Base-by-base conservation (phyloP, 2,329 filamentous ascomycete genomes). In the Diaporthe ilicicola region DNA sequence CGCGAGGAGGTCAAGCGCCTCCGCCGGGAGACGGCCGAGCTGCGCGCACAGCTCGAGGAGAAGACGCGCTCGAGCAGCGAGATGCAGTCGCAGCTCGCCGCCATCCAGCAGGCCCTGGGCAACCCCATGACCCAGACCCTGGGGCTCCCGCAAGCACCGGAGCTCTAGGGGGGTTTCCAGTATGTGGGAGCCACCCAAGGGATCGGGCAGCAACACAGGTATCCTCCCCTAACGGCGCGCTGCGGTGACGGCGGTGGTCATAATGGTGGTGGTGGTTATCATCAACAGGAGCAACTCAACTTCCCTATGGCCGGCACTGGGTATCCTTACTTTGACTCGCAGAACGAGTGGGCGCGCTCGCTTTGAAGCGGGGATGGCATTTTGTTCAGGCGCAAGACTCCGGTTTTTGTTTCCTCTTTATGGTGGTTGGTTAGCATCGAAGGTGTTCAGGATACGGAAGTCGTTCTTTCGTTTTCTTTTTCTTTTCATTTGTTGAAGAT, bases 1-100 rank as follows among this genome's bases (percentile, higher is more conserved):
- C 89, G 88, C 24, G 86, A 89, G 56, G 90, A 93, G 77, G 81
- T 92, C 72, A 93, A 92, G 81, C 86, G 90, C 42, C 81, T 94
- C 44, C 86, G 88, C n/a, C 83, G 83, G 55, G 91, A 93, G 78
- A 91, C 92, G 71, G 84, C 89, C 73, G 88, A 90, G 75, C 82
- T 91, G 56, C 84, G 84, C 73, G 77, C 80, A 19, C 84, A 88
- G 70, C 81, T 88, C 72, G 82, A 87, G 48, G 80, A 83, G 51
- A 86, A 88, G 72, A 84, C 80, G 22, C 82, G 82, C 53, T 83
- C 86, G 73, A 84, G 81, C 4, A 76, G 82, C 15, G 79, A 81
- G 37, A 85, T 87, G 83, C 84, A 87, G 81, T 79, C 82, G 51
- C 85, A 87, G 74, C 84, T 87, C 29, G 79, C 81, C 1, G 80